These are phyloP conservation scores for Phytophthora podocarpi DNA, from an alignment of 352 stramenopile species.

Conservation along the genomic window DNA sequence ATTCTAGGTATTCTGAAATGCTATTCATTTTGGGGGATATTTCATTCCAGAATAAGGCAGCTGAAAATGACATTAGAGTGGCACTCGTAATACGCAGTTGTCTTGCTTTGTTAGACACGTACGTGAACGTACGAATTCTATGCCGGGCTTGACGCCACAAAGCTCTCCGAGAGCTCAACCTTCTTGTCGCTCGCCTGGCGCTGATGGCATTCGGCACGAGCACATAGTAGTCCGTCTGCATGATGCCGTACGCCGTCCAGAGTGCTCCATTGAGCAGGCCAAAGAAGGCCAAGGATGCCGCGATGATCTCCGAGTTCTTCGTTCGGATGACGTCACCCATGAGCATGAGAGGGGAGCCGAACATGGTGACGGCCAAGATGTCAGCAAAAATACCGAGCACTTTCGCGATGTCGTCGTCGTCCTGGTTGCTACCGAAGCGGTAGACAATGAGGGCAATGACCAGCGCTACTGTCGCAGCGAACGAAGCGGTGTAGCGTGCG, in stretches of 20 bases:
- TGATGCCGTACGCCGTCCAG: conserved; percentile 34
- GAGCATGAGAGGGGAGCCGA: conserved; percentile 31
- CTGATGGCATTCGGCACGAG: conserved; percentile 37
- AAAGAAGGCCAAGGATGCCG: conserved; percentile 29
- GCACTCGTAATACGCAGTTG: no score
- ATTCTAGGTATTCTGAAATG: no score
- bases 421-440: conserved; percentile 21
- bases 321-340: conserved; percentile 29
- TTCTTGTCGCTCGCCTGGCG: no score
- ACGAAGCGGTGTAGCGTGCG: conserved; percentile 20
- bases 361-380: conserved; percentile 31
- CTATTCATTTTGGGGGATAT: no score
- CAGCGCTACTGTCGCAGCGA: no score
- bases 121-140: no score
- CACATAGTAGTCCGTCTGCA: conserved; percentile 36
- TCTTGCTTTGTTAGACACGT: no score
- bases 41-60: no score
- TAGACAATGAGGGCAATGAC: conserved; percentile 31
- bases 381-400: conserved; percentile 35
- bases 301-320: conserved; percentile 36
- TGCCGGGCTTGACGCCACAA: no score
- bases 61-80: no score
- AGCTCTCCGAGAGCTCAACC: no score
- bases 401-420: conserved; percentile 20
- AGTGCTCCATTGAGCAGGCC: conserved; percentile 32